Evolutionary conservation across 108 stramenopile genomes (phyloP).

Genomic region (Cafeteria roenbergensis): DNA sequence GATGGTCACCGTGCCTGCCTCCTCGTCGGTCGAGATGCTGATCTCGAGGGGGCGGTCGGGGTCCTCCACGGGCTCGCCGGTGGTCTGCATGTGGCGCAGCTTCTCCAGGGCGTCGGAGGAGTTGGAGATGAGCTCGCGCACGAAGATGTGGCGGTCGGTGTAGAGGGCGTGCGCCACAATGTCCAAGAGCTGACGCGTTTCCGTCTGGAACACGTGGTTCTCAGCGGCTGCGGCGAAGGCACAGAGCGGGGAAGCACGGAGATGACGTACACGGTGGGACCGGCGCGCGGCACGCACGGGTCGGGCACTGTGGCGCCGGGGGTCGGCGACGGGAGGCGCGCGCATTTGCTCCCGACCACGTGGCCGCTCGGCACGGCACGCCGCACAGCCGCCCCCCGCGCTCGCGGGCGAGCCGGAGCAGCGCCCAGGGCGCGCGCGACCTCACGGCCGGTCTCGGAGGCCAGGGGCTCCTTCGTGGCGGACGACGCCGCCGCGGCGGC

Average conservation of each 20-base stretch:
- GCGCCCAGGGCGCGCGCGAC: too few relatives aligned
- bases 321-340: too few relatives aligned
- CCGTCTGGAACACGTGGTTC: constrained; percentile 69
- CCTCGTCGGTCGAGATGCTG: constrained; percentile 57
- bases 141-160: constrained; percentile 92
- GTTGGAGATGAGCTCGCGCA: constrained; percentile 91
- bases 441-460: too few relatives aligned
- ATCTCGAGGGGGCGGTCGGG: constrained; percentile 60
- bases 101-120: constrained; percentile 91
- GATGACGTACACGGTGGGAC: too few relatives aligned
- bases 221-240: constrained; percentile 23
- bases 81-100: constrained; percentile 66
- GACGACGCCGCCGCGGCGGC: too few relatives aligned
- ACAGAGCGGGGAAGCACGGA: too few relatives aligned
- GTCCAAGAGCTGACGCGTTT: constrained; percentile 61
- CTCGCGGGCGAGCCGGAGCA: too few relatives aligned
- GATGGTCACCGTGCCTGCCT: constrained; percentile 73
- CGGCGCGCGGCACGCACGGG: too few relatives aligned
- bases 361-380: neutral
- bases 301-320: too few relatives aligned
- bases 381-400: too few relatives aligned
- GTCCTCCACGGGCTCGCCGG: constrained; percentile 16
- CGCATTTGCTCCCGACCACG: neutral
- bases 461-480: too few relatives aligned
- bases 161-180: constrained; percentile 91